phyloP scores from a whole-genome alignment of 2,329 filamentous ascomycete species.

The Epichloe coenophiala region DNA sequence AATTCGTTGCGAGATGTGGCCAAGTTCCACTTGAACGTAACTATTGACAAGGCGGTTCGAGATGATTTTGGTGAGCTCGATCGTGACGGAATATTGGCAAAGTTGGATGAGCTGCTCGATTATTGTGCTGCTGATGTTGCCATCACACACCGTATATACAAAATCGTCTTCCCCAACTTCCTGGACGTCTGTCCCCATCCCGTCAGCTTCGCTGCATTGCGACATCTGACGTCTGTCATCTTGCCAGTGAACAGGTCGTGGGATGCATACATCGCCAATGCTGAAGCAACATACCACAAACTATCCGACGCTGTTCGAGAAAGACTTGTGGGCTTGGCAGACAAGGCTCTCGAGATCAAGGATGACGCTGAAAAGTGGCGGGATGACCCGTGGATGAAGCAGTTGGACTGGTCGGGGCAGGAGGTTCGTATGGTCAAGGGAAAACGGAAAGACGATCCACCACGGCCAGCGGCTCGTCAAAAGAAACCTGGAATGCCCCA shows the following conservation, averaged over 20 bases:
- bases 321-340: conserved; percentile 57
- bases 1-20: conserved; percentile 94
- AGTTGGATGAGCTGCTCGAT: conserved; percentile 71
- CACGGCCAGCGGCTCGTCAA: conserved; percentile 65
- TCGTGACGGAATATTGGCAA: conserved; percentile 52
- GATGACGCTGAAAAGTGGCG: conserved; percentile 53
- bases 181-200: conserved; percentile 85
- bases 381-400: conserved; percentile 79
- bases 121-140: conserved; percentile 93
- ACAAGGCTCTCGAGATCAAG: conserved; percentile 66
- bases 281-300: conserved; percentile 71
- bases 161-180: conserved; percentile 84
- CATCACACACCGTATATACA: conserved; percentile 87
- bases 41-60: conserved; percentile 78
- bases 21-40: conserved; percentile 85
- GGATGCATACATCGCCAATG: conserved; percentile 70
- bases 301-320: conserved; percentile 67
- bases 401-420: conserved; percentile 92
- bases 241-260: conserved; percentile 80
- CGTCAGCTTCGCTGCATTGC: conserved; percentile 87
- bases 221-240: conserved; percentile 88
- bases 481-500: conserved; percentile 90
- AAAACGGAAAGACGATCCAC: conserved; percentile 73
- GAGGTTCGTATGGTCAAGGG: conserved; percentile 83
- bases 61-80: conserved; percentile 79